Evolutionary conservation across 1,139 yeast species (phyloP), one percentile per base, ranked within the genome.

Genomic region (Kurtzmaniella quercitrusa): DNA sequence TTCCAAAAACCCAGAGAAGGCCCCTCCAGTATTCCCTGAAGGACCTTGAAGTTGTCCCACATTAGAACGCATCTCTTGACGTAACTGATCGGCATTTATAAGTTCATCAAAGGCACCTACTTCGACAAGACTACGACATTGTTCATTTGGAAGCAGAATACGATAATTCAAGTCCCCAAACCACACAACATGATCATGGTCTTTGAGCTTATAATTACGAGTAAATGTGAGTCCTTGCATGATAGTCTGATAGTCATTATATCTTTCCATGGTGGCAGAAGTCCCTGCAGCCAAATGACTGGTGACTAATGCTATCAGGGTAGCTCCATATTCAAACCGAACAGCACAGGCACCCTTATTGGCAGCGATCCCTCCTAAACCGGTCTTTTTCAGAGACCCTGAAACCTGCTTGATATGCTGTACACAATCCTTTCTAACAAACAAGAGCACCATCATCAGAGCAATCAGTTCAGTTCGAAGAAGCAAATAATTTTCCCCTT

Each of bases 201-300:
- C 95, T 49, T 76, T 76, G 29, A 91, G 79, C 19, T 77, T 73
- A 50, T 68, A 70, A 47, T 89, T 87, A 42, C 93, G 75, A 1
- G 88, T 79, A 58, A 94, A 91, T 36, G 85, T 73, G 44, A 93
- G 68, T 1, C 95, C 95, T 45, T 80, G 81, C 48, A 84, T 75
- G 38, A 93, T 82, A 0, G 95, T 84, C 54, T 85, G 82, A 63
- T 82, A 94, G 58, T 94, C 96, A 54, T 85, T 87, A 56, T 82
- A 93, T 45, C 98, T 73, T 61, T 94, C 98, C 33, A 85, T 88
- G 7, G 81, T 77, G 50, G 94, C 94, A 50, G 79, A 80, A 41
- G 81, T 70, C 0, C 98, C 99, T 0, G 98, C 98, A 1, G 98
- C 97, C 52, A 94, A 71, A 67, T 94, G 98, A 0, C 96, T 85